Evolutionary conservation across 2,329 filamentous ascomycete genomes (phyloP).

Genomic region (Amauroascus niger): DNA sequence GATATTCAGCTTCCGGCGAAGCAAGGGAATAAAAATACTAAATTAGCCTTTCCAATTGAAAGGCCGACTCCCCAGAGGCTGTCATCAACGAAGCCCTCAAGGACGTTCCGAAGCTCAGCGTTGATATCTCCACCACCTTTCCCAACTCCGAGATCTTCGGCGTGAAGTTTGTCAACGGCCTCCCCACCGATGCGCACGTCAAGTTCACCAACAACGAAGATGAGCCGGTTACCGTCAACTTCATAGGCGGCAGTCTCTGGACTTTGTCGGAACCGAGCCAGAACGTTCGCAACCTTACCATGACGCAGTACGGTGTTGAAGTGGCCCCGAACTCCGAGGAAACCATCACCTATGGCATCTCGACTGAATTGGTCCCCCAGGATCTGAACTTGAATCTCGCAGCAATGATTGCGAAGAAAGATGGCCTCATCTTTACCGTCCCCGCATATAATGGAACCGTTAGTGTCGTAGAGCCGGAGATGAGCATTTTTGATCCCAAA

Average conservation of each 20-base stretch:
- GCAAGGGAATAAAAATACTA: not conserved
- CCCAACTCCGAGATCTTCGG: slow-evolving; percentile 73
- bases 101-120: slow-evolving; percentile 49
- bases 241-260: slow-evolving; percentile 66
- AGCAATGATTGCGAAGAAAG: slow-evolving; percentile 59
- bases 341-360: slow-evolving; percentile 71
- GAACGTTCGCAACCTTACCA: slow-evolving; percentile 77
- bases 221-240: slow-evolving; percentile 60
- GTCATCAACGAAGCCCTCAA: slow-evolving; percentile 49
- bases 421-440: slow-evolving; percentile 64
- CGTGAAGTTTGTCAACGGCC: slow-evolving; percentile 89
- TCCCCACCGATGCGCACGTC: slow-evolving; percentile 70
- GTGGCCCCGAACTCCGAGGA: slow-evolving; percentile 68
- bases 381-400: slow-evolving; percentile 70
- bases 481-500: slow-evolving; percentile 87
- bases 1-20: slow-evolving; percentile 9
- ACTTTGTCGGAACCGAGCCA: slow-evolving; percentile 48
- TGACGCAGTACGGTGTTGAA: slow-evolving; percentile 60
- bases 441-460: slow-evolving; percentile 73
- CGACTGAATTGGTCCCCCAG: slow-evolving; percentile 85
- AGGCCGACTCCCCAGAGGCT: slow-evolving; percentile 51
- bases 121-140: slow-evolving; percentile 50
- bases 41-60: not conserved
- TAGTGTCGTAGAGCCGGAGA: slow-evolving; percentile 78
- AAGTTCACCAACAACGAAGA: slow-evolving; percentile 78